phyloP scores from a whole-genome alignment of 345 rosid genomes.

The Barbarea vulgaris region DNA sequence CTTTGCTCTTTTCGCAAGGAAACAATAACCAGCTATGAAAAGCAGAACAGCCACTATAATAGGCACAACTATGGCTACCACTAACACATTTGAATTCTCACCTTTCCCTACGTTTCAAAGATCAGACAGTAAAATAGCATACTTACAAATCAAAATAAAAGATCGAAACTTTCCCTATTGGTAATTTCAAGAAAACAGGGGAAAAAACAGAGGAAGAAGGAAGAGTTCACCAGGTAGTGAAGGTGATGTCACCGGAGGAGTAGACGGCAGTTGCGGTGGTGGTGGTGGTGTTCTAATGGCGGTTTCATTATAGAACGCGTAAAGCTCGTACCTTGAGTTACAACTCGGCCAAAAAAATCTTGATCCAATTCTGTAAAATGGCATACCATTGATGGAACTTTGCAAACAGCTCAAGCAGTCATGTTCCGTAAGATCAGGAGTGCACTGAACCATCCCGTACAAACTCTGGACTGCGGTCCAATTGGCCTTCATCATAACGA shows the following conservation, averaged over 20 bases:
- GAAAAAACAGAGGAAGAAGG: not conserved
- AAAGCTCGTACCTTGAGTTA: slow-evolving; percentile 34
- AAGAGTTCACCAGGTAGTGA: not conserved
- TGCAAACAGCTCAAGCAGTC: slow-evolving; percentile 36
- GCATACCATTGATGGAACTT: not conserved
- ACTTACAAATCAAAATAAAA: not conserved
- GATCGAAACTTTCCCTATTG: not conserved
- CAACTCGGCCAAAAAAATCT: slow-evolving; percentile 42
- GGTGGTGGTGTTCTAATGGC: not conserved
- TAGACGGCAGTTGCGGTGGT: not conserved
- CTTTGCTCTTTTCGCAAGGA: slow-evolving; percentile 30
- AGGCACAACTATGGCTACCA: slow-evolving; percentile 39
- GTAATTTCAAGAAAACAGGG: not conserved
- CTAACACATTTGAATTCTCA: slow-evolving; percentile 1
- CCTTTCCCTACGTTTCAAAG: slow-evolving; percentile 29
- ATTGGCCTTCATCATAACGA: slow-evolving; percentile 4
- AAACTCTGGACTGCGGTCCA: not conserved
- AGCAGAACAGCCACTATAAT: slow-evolving; percentile 20
- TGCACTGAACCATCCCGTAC: slow-evolving; percentile 49
- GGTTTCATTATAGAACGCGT: slow-evolving; percentile 30
- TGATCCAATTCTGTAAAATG: slow-evolving; percentile 2
- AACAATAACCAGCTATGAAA: slow-evolving; percentile 30
- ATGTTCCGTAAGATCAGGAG: slow-evolving; percentile 34
- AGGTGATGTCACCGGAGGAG: not conserved
- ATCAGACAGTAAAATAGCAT: not conserved